Evolutionary conservation across 208 protist species (phyloP).

Genomic region (Wallacemonas sp.): DNA sequence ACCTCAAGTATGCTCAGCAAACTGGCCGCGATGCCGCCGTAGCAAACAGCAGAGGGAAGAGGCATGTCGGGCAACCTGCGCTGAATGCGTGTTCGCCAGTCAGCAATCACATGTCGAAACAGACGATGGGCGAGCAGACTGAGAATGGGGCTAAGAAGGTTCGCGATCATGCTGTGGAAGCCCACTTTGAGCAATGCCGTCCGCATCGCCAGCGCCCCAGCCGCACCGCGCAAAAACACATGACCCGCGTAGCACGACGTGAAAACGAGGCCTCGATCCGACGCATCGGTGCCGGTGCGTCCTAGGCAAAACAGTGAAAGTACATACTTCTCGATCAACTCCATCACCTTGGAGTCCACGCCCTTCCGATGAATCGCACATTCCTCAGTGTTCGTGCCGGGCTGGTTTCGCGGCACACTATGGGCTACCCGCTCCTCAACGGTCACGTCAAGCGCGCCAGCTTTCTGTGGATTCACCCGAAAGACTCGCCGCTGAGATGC

Average conservation of each 20-base stretch:
- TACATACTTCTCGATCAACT: too few relatives aligned
- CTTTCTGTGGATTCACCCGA: conserved; percentile 28
- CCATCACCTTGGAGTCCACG: too few relatives aligned
- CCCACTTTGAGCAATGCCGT: conserved; percentile 56
- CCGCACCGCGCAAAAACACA: conserved; percentile 38
- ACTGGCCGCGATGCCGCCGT: neutral
- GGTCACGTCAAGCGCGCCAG: conserved; percentile 17
- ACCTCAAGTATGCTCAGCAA: conserved; percentile 3
- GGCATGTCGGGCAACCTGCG: neutral
- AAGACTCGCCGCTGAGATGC: conserved; percentile 21
- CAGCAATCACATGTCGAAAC: neutral
- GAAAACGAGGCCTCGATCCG: neutral
- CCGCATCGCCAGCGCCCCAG: conserved; percentile 39
- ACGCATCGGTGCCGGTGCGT: too few relatives aligned
- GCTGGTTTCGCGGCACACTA: too few relatives aligned
- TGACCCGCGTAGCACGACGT: conserved; percentile 30
- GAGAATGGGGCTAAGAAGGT: conserved; percentile 29
- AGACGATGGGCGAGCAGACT: neutral
- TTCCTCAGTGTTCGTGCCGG: too few relatives aligned
- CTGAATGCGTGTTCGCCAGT: neutral
- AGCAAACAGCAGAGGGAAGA: neutral
- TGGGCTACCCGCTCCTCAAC: too few relatives aligned
- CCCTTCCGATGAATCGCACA: too few relatives aligned
- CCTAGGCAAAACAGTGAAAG: too few relatives aligned
- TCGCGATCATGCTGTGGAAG: conserved; percentile 42